phyloP scores from a whole-genome alignment of 2,329 filamentous ascomycete species.

The Capronia coronata region DNA sequence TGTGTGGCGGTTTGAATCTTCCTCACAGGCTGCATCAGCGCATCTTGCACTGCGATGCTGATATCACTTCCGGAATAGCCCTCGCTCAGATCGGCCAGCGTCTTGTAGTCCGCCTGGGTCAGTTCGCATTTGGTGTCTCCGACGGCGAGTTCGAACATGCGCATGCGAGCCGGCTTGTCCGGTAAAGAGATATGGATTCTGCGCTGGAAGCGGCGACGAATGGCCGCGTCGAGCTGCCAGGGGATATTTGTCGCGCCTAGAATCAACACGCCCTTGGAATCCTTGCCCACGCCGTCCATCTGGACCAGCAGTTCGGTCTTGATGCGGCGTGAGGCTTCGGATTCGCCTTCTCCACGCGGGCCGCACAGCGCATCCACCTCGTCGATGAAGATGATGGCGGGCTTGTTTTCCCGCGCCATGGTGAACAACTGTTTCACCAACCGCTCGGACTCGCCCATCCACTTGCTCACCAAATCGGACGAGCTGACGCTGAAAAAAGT shows the following conservation, averaged over 20 bases:
- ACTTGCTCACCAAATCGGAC: constrained; percentile 95
- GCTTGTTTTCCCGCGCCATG: constrained; percentile 97
- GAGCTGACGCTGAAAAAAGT: constrained; percentile 98
- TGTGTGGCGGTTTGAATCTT: constrained; percentile 97
- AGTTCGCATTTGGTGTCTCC: constrained; percentile 86
- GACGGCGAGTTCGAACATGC: constrained; percentile 94
- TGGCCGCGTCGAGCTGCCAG: constrained; percentile 95
- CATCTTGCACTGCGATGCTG: constrained; percentile 87
- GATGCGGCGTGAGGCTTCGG: constrained; percentile 92
- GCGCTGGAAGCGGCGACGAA: constrained; percentile 90
- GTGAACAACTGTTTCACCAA: constrained; percentile 94
- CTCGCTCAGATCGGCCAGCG: constrained; percentile 74
- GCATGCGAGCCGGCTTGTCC: constrained; percentile 77
- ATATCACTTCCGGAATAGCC: constrained; percentile 97
- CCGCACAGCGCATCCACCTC: constrained; percentile 96
- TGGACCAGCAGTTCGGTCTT: constrained; percentile 98
- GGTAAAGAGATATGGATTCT: constrained; percentile 93
- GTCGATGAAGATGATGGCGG: constrained; percentile 97
- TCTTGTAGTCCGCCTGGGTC: constrained; percentile 67
- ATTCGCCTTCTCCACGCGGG: constrained; percentile 88
- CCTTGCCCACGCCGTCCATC: constrained; percentile 97
- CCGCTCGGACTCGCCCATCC: constrained; percentile 99
- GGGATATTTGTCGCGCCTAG: constrained; percentile 97
- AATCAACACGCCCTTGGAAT: constrained; percentile 87
- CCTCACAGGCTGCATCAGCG: constrained; percentile 92